Base-by-base conservation (phyloP, 495 filamentous ascomycete species). In the Neurospora discreta region DNA sequence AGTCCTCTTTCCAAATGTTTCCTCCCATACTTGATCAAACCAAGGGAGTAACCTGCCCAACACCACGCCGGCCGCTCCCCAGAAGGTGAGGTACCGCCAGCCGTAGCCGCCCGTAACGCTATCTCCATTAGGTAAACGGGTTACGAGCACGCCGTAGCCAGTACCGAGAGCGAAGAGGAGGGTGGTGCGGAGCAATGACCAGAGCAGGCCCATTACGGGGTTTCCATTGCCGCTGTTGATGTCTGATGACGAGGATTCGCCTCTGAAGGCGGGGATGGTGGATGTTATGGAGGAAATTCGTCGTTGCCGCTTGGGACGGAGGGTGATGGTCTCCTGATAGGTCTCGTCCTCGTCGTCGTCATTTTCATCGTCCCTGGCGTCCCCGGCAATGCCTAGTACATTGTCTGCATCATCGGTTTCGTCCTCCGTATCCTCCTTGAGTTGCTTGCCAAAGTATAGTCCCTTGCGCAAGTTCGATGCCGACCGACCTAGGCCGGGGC, bases 31-130 rank as follows among this genome's bases (percentile, higher is more conserved):
- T 8, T 84, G 81, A 79, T 99, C 95, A 23, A 98, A 83, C 89
- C 90, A 97, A 18, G 95, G 95, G 67, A 98, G 83, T 52, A 95
- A 77, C 71, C 89, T 89, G 18, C 96, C 96, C 33, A 97, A 78
- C 0, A 83, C 82, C 10, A 97, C 87, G 15, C 93, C 96, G 0
- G 89, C 89, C 26, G 89, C 71, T 1, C 94, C 96, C 94, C 95
- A 99, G 75, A 91, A 88, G 3, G 84, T 77, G 69, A 95, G 80
- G 74, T 97, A 97, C 70, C 84, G 77, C 87, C 88, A 90, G 44
- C 89, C 88, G 71, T 87, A 87, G 70, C 83, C 42, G 71, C 26
- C 36, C n/a, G 4, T 52, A 36, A 26, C 15, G 20, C 8, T 74
- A 44, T 68, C 73, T 74, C 52, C 52, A 43, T 72, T 76, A 15